Base-by-base conservation (phyloP, 2,329 filamentous ascomycete species). In the Beauveria brongniartii region DNA sequence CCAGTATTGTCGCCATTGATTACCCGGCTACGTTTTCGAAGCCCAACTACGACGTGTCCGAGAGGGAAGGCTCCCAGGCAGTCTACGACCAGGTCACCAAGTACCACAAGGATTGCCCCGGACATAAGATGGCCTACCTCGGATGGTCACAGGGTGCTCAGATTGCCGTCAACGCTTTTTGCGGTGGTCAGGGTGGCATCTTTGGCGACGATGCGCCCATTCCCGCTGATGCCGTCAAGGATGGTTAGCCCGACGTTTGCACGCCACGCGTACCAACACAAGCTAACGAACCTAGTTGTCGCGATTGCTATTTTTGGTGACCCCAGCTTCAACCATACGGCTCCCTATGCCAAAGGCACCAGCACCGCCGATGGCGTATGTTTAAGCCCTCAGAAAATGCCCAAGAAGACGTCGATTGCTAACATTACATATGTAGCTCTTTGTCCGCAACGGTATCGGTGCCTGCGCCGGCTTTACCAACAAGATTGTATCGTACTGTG, bases 141-240 rank as follows among this genome's bases (percentile, higher is more conserved):
- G 76, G 75, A 1, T 78, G 74, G 62, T 78, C 76, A 2, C 76
- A 78, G 71, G 76, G 76, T 40, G 75, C 74, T 0, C 75, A 78
- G 40, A 65, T 78, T 40, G 62, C 70, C 1, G 65, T 65, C 47
- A 74, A 78, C 41, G 67, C 69, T 8, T 67, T 78, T 48, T 78
- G 76, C 64, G 76, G 76, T 2, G 69, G 69, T 20, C 63, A 65
- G 18, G 72, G 70, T 22, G 64, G 58, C 0, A 51, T 59, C 30
- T 74, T 74, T 56, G 67, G 67, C 30, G 64, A 65, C 12, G 63
- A 65, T 20, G 65, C 65, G 12, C 62, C 70, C 2, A 62, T 77
- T 44, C 46, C 66, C 1, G 57, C 64, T 1, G 62, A 67, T 2
- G 50, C 71, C 3, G 67, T 76, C 44, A 64, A 74, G 44, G 65